Evolutionary conservation across 1,284 basidiomycete species (phyloP), one percentile per base, ranked within the genome.

Genomic region (Acaromyces ingoldii): DNA sequence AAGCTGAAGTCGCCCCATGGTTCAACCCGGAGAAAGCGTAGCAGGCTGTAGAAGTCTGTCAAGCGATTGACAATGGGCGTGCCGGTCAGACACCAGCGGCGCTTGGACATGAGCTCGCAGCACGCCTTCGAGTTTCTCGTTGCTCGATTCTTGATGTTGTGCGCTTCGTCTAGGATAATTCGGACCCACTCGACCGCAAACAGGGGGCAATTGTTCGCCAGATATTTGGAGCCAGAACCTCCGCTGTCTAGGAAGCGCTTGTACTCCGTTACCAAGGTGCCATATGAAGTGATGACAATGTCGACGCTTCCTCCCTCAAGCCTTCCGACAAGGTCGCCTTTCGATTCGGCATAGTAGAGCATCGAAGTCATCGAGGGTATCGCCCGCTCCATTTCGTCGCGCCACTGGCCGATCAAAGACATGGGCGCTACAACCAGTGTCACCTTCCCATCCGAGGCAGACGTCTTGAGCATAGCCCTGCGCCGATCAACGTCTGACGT

Each of bases 361-460:
- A 42, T 49, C n/a, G 17, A 24, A 10, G n/a, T 38, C 33, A 38
- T 28, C n/a, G 33, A 15, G 6, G 48, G 48, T 26, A 39, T 41
- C 17, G 80, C 80, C 28, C 81, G 77, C 62, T 84, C 80, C 11
- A 98, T 80, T 74, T 98, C 93, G 37, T 88, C 85, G 10, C 83
- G 81, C 93, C 93, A 98, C 75, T 98, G 93, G 24, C 83, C 80
- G 2, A 97, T 80, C 15, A 98, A 79, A 11, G 89, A 91, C 19
- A 95, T 90, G 0, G 93, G 93, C 15, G 90, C 91, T 17, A 98
- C 86, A 38, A 98, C 88, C 0, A 98, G 79, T 1, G 92, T 97
- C 0, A 89, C 70, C 25, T 49, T 57, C 19, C 58, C 61, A 22
- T 55, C 53, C 13, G 62, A 48, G 11, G 62, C 52, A 0, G 57